Conservation (phyloP, 768 basidiomycete species). For the Suillus lakei region DNA sequence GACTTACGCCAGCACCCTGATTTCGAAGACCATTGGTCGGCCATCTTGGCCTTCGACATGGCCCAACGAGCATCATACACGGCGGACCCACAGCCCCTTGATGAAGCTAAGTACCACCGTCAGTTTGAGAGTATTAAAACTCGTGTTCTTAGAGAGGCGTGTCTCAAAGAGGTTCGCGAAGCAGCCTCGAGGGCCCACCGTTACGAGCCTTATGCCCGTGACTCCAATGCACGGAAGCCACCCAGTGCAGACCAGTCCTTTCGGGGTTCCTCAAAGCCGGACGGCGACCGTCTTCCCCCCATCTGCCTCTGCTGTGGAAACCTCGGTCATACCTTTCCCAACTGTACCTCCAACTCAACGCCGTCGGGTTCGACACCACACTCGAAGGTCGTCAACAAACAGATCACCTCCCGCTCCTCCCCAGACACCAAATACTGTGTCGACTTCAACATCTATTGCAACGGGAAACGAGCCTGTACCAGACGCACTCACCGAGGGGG, state of each 20-base stretch:
- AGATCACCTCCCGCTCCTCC: no score
- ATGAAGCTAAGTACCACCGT: background rate
- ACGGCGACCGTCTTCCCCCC: background rate
- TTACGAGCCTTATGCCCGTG: no score
- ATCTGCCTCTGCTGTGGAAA: no score
- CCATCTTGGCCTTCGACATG: background rate
- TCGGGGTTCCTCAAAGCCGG: no score
- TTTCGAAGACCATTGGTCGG: background rate
- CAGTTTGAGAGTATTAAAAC: background rate
- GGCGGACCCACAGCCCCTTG: background rate
- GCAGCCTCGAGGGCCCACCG: no score
- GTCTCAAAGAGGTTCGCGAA: no score
- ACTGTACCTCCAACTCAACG: no score
- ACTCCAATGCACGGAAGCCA: background rate
- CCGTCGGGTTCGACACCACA: no score
- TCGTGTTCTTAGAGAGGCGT: background rate
- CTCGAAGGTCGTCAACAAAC: no score
- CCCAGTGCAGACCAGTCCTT: no score
- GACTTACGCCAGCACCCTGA: background rate
- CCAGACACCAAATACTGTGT: background rate
- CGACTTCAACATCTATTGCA: background rate
- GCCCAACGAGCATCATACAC: background rate
- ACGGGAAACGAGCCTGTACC: background rate
- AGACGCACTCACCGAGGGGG: background rate
- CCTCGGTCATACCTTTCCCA: no score